phyloP scores from a whole-genome alignment of 352 stramenopile species.

The Blastocystis sp. region DNA sequence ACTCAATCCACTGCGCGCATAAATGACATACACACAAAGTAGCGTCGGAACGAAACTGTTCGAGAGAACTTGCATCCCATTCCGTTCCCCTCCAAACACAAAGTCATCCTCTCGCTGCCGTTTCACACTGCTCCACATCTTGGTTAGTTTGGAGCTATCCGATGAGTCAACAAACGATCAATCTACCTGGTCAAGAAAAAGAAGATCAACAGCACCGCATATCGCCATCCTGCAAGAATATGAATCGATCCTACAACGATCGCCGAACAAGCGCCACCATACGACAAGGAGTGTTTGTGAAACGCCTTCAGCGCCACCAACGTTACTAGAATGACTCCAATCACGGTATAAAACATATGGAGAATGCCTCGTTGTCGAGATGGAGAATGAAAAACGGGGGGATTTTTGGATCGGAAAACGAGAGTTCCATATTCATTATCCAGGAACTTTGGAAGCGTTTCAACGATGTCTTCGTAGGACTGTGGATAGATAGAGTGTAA shows the following conservation, averaged over 20 bases:
- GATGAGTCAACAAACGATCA: not conserved
- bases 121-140: conserved; percentile 28
- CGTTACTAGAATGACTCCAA: not conserved
- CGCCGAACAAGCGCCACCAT: not conserved
- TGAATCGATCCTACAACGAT: conserved; percentile 13
- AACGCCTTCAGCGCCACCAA: not conserved
- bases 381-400: not conserved
- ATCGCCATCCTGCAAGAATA: conserved; percentile 35
- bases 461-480: conserved; percentile 17
- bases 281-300: conserved; percentile 23
- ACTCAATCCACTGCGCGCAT: not conserved
- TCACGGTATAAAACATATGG: not conserved
- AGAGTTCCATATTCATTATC: not conserved
- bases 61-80: not conserved
- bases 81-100: not conserved
- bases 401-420: not conserved
- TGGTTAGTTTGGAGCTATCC: conserved; percentile 9
- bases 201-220: conserved; percentile 24
- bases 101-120: conserved; percentile 34
- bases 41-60: conserved; percentile 41
- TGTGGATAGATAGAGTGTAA: not conserved
- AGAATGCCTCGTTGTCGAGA: not conserved
- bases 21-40: not conserved
- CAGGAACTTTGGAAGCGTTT: not conserved
- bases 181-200: conserved; percentile 17